Conservation (phyloP, 106 monocot genomes). For the Apostasia ramifera region DNA sequence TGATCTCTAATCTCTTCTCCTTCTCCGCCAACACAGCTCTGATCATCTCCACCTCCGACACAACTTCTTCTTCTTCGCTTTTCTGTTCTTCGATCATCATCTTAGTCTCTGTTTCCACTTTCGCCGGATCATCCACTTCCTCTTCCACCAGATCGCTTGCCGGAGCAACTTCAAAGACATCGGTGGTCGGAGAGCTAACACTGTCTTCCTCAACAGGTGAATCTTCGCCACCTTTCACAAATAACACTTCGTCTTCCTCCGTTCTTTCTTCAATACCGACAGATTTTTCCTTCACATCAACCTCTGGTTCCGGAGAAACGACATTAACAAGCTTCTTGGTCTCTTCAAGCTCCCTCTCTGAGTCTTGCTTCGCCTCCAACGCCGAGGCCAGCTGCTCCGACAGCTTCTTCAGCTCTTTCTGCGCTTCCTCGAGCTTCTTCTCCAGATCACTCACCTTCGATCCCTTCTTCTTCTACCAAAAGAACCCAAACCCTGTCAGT, state of each 20-base stretch:
- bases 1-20: conserved; percentile 24
- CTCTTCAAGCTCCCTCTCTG: conserved; percentile 38
- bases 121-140: neutral
- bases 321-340: conserved; percentile 43
- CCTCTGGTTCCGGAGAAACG: neutral
- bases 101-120: conserved; percentile 22
- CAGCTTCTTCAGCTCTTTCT: conserved; percentile 75
- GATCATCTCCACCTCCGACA: conserved; percentile 12
- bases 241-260: neutral
- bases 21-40: conserved; percentile 29
- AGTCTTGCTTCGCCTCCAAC: conserved; percentile 44
- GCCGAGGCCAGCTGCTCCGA: conserved; percentile 62
- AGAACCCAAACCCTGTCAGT: neutral
- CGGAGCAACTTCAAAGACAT: conserved; percentile 42
- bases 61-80: conserved; percentile 1
- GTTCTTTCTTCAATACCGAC: neutral
- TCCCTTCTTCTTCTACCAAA: conserved; percentile 47
- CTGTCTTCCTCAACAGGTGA: conserved; percentile 9
- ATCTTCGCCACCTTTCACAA: neutral
- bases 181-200: conserved; percentile 27
- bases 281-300: conserved; percentile 8
- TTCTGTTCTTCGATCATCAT: conserved; percentile 6
- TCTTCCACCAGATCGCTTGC: conserved; percentile 1
- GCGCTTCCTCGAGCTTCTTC: conserved; percentile 52
- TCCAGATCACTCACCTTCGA: conserved; percentile 54